These are phyloP conservation scores for Aspergillus novofumigatus DNA, from an alignment of 2,329 filamentous ascomycete genomes.

Conservation along the genomic window DNA sequence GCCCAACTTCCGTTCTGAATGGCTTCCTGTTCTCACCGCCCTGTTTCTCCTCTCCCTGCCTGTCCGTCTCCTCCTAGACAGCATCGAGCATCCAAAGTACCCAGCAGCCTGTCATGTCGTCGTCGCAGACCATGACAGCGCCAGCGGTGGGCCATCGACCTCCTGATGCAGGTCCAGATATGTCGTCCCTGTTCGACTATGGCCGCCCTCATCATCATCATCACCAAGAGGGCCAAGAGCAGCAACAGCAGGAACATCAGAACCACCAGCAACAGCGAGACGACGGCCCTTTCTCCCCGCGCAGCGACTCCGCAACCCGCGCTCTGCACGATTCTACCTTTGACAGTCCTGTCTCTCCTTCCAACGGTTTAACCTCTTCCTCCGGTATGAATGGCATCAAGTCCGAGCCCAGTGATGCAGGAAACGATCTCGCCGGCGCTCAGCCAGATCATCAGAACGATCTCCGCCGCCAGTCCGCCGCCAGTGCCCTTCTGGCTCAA, in stretches of 20 bases:
- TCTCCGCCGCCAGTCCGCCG: conserved; percentile 37
- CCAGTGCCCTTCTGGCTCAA: conserved; percentile 40
- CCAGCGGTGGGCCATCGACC: conserved; percentile 44
- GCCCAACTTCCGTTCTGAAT: background rate
- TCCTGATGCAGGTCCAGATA: conserved; percentile 39
- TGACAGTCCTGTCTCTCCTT: conserved; percentile 16
- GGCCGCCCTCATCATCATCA: conserved; percentile 22
- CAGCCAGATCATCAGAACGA: conserved; percentile 26
- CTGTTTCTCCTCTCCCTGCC: conserved; percentile 19
- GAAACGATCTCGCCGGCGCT: conserved; percentile 14
- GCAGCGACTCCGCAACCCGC: conserved; percentile 37
- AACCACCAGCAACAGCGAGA: conserved; percentile 12
- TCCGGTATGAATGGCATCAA: conserved; percentile 28
- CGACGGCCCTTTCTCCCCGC: conserved; percentile 23
- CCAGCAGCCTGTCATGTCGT: conserved; percentile 41
- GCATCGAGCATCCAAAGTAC: conserved; percentile 1
- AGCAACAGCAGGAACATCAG: conserved; percentile 10
- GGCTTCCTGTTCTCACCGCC: background rate
- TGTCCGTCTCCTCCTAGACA: conserved; percentile 15
- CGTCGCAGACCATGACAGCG: conserved; percentile 46
- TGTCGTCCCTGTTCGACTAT: conserved; percentile 40
- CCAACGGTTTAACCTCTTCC: conserved; percentile 26
- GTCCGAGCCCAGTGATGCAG: conserved; percentile 25
- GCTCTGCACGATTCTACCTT: conserved; percentile 36
- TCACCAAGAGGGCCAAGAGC: conserved; percentile 24